These are phyloP conservation scores for Zhuliangozyma parablackwelliae DNA, from an alignment of 1,139 yeast species.

Conservation along the genomic window DNA sequence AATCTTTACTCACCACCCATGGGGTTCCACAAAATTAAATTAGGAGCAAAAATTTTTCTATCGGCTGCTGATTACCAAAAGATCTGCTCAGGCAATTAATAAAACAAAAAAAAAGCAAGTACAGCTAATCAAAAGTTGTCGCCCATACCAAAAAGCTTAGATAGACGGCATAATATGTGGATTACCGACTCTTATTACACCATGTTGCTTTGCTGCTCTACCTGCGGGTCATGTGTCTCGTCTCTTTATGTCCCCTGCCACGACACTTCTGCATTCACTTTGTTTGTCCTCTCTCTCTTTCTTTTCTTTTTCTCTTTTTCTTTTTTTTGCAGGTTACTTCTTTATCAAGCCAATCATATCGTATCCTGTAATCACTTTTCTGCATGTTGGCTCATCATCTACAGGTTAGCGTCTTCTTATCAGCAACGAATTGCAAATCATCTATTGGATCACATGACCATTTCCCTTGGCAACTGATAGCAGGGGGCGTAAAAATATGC, in stretches of 20 bases:
- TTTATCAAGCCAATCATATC: conserved; percentile 3
- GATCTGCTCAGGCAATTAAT: no score
- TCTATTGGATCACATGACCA: neutral
- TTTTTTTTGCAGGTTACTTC: no score
- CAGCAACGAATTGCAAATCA: conserved; percentile 1
- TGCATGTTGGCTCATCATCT: neutral
- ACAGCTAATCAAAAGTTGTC: no score
- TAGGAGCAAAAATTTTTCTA: no score
- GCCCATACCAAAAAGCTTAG: no score
- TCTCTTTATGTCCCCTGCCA: neutral
- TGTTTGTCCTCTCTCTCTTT: neutral
- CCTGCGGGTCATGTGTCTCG: no score
- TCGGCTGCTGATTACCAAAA: no score
- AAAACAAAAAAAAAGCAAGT: no score
- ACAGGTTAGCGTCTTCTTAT: conserved; percentile 1
- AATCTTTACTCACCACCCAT: no score
- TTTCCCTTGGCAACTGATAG: neutral
- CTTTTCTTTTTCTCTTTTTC: neutral
- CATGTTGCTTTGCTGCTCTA: neutral
- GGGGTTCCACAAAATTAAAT: no score
- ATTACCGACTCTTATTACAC: no score
- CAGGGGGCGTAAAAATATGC: neutral
- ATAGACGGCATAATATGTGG: no score
- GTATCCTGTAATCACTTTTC: neutral
- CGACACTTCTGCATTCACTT: neutral